Evolutionary conservation across 208 protist genomes (phyloP).

Genomic region (Leishmania guyanensis): DNA sequence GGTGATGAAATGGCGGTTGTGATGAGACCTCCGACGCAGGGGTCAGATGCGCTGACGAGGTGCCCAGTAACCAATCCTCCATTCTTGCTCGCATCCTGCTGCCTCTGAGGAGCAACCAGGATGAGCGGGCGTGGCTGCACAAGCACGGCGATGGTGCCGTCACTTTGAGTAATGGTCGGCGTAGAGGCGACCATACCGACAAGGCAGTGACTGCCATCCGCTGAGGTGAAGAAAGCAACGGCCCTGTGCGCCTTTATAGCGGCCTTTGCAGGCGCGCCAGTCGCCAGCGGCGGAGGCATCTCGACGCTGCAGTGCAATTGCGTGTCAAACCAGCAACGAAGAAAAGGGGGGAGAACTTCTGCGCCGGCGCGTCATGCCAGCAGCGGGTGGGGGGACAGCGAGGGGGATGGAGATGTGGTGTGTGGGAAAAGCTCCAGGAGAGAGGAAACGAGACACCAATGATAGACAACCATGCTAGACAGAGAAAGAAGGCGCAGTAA

Average conservation of each 20-base stretch:
- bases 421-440: neutral
- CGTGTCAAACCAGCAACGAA: neutral
- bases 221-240: conserved; percentile 9
- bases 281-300: neutral
- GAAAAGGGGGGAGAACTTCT: neutral
- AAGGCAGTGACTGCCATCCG: neutral
- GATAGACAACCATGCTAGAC: neutral
- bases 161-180: neutral
- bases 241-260: neutral
- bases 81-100: neutral
- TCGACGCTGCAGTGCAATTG: neutral
- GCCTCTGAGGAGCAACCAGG: neutral
- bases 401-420: no score
- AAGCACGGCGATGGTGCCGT: conserved; percentile 6
- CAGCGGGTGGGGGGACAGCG: neutral
- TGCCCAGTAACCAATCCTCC: conserved; percentile 1
- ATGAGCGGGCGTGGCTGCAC: conserved; percentile 27
- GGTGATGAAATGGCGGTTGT: conserved; percentile 7
- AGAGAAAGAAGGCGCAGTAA: neutral
- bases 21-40: conserved; percentile 1
- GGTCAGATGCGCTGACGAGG: conserved; percentile 13
- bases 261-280: neutral
- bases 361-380: neutral
- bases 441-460: neutral
- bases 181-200: conserved; percentile 16